Evolutionary conservation across 2,329 filamentous ascomycete genomes (phyloP).

Genomic region (Beauveria bassiana): DNA sequence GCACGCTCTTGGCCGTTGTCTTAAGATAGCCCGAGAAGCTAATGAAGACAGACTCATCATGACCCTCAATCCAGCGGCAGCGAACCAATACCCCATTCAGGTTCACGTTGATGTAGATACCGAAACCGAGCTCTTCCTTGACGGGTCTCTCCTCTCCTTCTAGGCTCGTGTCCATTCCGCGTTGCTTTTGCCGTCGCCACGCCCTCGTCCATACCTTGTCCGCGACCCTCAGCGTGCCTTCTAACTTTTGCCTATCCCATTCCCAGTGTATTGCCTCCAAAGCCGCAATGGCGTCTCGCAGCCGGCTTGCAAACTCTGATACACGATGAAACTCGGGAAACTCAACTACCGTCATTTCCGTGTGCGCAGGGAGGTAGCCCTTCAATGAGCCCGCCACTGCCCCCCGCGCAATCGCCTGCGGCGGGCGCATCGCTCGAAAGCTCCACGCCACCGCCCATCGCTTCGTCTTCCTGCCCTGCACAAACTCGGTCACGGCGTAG

Average conservation of each 20-base stretch:
- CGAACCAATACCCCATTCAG: slow-evolving; percentile 36
- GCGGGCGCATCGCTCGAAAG: slow-evolving; percentile 60
- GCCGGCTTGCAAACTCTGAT: slow-evolving; percentile 23
- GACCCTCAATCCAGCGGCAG: slow-evolving; percentile 62
- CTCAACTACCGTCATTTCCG: slow-evolving; percentile 34
- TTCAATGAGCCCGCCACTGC: slow-evolving; percentile 32
- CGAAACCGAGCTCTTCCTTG: slow-evolving; percentile 39
- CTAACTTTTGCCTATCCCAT: slow-evolving; percentile 47
- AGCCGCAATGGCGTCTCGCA: slow-evolving; percentile 40
- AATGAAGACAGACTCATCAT: slow-evolving; percentile 67
- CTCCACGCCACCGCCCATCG: slow-evolving; percentile 90
- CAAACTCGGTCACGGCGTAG: slow-evolving; percentile 73
- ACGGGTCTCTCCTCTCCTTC: slow-evolving; percentile 23
- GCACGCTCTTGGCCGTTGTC: slow-evolving; percentile 19
- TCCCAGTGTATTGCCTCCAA: slow-evolving; percentile 56
- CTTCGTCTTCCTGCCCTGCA: slow-evolving; percentile 69
- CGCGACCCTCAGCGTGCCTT: slow-evolving; percentile 55
- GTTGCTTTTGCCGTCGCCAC: slow-evolving; percentile 54
- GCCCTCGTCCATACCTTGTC: slow-evolving; percentile 73
- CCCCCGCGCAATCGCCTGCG: slow-evolving; percentile 36
- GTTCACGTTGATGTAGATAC: slow-evolving; percentile 40
- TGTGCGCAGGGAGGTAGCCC: slow-evolving; percentile 35
- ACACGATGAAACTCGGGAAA: slow-evolving; percentile 38
- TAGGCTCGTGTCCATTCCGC: slow-evolving; percentile 38
- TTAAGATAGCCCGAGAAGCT: slow-evolving; percentile 80